Evolutionary conservation across 2,329 filamentous ascomycete genomes (phyloP), one percentile per base, ranked within the genome.

Genomic region (Trichoderma pleuroti): DNA sequence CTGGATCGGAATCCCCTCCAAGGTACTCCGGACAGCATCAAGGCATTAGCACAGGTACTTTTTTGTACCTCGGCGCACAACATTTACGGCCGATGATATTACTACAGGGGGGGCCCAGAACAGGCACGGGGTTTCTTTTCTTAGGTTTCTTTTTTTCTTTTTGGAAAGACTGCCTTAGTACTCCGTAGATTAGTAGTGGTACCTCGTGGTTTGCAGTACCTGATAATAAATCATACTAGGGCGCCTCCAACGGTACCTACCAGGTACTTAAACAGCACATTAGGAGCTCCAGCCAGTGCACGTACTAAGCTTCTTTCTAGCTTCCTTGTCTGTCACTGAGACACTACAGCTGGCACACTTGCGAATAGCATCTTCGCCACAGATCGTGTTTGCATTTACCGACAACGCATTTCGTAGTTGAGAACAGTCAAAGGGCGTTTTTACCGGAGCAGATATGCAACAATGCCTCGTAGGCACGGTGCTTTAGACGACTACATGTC

Each of bases 401-500:
- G 30, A 5, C 21, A n/a, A 14, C n/a, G n/a, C 9, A 18, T 34
- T 52, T 16, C 32, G 14, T 24, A 18, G 24, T 28, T 28, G 34
- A 36, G n/a, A n/a, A 52, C 54, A 30, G 11, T 32, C 56, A 46
- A 68, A 56, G 16, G 14, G 18, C 11, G 34, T 34, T 18, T 34
- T n/a, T 30, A 8, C 56, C 4, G n/a, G 54, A 28, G 56, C 39
- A 59, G 39, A 24, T 70, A 66, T 70, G 68, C 61, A 34, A 70
- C 34, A 56, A 85, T 86, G 84, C 81, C 82, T 71, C 82, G 83
- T 74, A 81, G 83, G 76, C 80, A 80, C 65, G 81, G 82, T 67
- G 82, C 80, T 21, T 81, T 83, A 74, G 83, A 85, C 72, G 84
- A 86, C 73, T 85, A 85, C 73, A 80, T 79, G 74, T 80, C 81